These are phyloP conservation scores for Hermanozyma aechmeae DNA, from an alignment of 805 yeast species.

Conservation along the genomic window DNA sequence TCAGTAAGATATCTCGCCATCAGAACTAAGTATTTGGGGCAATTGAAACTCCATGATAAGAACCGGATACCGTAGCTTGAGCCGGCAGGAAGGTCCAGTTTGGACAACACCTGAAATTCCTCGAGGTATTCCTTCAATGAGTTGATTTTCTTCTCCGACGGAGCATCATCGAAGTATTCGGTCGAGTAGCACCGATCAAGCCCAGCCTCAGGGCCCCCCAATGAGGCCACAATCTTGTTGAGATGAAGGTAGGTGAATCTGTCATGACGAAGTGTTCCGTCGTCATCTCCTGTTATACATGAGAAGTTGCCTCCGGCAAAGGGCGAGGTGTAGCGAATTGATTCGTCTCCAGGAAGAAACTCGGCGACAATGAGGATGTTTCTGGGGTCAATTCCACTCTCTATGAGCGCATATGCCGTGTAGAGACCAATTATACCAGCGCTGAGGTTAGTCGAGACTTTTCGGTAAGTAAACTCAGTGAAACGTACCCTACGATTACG, in stretches of 20 bases:
- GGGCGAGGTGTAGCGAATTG: constrained; percentile 68
- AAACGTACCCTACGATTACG: too few relatives aligned
- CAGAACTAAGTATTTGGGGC: constrained; percentile 50
- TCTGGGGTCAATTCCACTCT: constrained; percentile 26
- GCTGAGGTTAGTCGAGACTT: too few relatives aligned
- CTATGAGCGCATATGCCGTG: constrained; percentile 43
- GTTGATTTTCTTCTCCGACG: constrained; percentile 36
- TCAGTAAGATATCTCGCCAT: constrained; percentile 35
- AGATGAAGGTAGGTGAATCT: constrained; percentile 47
- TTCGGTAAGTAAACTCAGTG: too few relatives aligned
- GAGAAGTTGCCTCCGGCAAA: constrained; percentile 49
- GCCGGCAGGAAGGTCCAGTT: constrained; percentile 39
- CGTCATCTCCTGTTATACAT: constrained; percentile 48
- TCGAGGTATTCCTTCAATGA: constrained; percentile 41
- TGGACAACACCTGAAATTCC: constrained; percentile 31
- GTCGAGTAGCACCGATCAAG: constrained; percentile 45
- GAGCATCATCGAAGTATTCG: constrained; percentile 48
- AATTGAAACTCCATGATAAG: constrained; percentile 62
- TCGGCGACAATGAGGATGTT: constrained; percentile 54
- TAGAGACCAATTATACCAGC: constrained; percentile 63
- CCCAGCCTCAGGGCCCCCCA: constrained; percentile 49
- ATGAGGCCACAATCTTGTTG: constrained; percentile 25
- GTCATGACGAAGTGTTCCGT: constrained; percentile 37
- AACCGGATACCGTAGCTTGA: constrained; percentile 47
- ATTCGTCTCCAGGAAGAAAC: constrained; percentile 70